phyloP scores from a whole-genome alignment of 108 stramenopile genomes.

The Phaeodactylum tricornutum region DNA sequence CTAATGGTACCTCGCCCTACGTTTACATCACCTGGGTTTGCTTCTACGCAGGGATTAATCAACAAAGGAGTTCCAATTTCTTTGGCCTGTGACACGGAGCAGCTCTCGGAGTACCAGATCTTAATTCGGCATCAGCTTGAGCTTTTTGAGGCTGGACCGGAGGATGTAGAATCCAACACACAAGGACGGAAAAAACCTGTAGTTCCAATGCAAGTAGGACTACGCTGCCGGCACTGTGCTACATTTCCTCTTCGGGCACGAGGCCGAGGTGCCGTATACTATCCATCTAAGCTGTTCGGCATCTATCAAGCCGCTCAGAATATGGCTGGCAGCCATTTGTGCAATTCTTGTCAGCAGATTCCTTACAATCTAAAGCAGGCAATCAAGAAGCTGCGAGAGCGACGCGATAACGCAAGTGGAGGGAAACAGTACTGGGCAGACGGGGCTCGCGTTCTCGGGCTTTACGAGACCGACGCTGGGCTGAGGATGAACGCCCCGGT shows the following conservation, averaged over 20 bases:
- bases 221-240: conserved; percentile 48
- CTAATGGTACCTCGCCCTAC: too few species aligned
- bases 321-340: conserved; percentile 22
- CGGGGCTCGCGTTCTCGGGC: conserved; percentile 11
- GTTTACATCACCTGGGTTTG: too few species aligned
- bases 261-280: conserved; percentile 47
- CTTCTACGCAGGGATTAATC: too few species aligned
- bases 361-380: conserved; percentile 4
- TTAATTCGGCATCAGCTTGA: conserved; percentile 43
- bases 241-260: conserved; percentile 20
- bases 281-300: conserved; percentile 28
- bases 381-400: conserved; percentile 14
- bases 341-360: conserved; percentile 22
- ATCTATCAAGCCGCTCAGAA: conserved; percentile 54
- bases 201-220: conserved; percentile 39
- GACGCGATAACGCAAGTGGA: conserved; percentile 15
- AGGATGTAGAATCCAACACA: conserved; percentile 32
- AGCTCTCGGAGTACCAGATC: conserved; percentile 7
- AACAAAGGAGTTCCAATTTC: background rate
- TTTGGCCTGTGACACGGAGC: background rate
- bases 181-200: conserved; percentile 43
- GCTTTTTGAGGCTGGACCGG: conserved; percentile 30
- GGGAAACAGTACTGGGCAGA: conserved; percentile 40
- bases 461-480: conserved; percentile 14
- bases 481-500: background rate